Evolutionary conservation across 306 rosid species (phyloP), one percentile per base, ranked within the genome.

Genomic region (Pueraria montana): DNA sequence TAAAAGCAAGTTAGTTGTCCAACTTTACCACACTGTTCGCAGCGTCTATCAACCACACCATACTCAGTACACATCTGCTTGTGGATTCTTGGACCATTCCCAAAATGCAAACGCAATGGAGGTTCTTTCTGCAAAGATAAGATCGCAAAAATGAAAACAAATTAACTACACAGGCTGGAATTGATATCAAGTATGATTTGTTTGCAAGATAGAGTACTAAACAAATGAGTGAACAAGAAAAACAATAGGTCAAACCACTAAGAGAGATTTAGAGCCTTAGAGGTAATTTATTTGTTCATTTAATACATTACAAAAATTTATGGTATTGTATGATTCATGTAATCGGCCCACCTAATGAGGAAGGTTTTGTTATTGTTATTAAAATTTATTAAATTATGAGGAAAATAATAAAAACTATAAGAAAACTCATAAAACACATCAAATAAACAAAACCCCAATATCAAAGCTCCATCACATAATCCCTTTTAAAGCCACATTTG

Each of bases 1-100:
- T 80, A 82, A 75, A 74, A 82, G 66, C 85, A 82, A 7, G 75
- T 50, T 11, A 61, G 9, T 0, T 61, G 17, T 38, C 80, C 85
- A 52, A 82, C 62, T 74, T 74, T 0, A 8, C 85, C 80, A 26
- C 80, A 82, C 1, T 64, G 2, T n/a, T 16, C 36, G 6, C 85
- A 64, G 12, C 17, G 69, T 53, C 11, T 52, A 11, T 52, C 3
- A 50, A 4, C 40, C 34, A 74, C 38, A 26, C 55, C 76, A 40
- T 40, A 23, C 43, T 40, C 58, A 16, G 24, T 23, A 43, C 56
- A 1, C 18, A 38, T 1, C 58, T 26, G 2, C 21, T 26, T 17
- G 43, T 79, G 83, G 18, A 68, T 11, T 38, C 65, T 40, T 21
- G 74, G 85, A 52, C 74, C 85, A 65, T 82, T 43, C 59, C 76